phyloP scores from a whole-genome alignment of 2,329 filamentous ascomycete species.

The Didymella keratinophila region DNA sequence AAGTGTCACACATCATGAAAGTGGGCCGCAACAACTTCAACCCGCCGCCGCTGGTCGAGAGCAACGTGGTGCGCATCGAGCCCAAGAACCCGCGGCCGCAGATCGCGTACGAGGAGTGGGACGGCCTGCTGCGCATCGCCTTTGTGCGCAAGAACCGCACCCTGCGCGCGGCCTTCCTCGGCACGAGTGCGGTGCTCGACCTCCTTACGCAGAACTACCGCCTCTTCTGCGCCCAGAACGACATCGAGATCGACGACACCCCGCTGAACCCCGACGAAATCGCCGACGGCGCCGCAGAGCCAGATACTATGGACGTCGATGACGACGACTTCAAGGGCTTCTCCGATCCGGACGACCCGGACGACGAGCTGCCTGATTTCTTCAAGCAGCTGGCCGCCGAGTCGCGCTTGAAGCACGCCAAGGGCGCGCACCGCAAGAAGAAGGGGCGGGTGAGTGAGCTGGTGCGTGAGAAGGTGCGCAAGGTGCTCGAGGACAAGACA shows the following conservation, averaged over 20 bases:
- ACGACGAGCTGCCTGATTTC: slow-evolving; percentile 81
- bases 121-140: slow-evolving; percentile 82
- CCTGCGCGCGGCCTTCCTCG: slow-evolving; percentile 79
- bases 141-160: slow-evolving; percentile 94
- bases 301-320: slow-evolving; percentile 59
- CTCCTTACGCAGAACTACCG: slow-evolving; percentile 90
- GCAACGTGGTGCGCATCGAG: slow-evolving; percentile 86
- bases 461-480: slow-evolving; percentile 85
- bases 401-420: slow-evolving; percentile 39
- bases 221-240: slow-evolving; percentile 87
- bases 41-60: slow-evolving; percentile 91
- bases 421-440: slow-evolving; percentile 48
- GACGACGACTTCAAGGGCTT: slow-evolving; percentile 58
- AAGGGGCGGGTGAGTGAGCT: slow-evolving; percentile 82
- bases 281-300: slow-evolving; percentile 36
- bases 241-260: slow-evolving; percentile 76
- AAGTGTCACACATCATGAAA: slow-evolving; percentile 80
- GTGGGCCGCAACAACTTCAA: slow-evolving; percentile 97
- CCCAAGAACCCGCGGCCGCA: slow-evolving; percentile 85
- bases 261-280: slow-evolving; percentile 41
- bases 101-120: slow-evolving; percentile 94
- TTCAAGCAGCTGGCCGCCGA: slow-evolving; percentile 72
- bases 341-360: slow-evolving; percentile 64
- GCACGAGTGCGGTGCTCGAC: slow-evolving; percentile 79
- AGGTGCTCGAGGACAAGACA: slow-evolving; percentile 82